These are phyloP conservation scores for Mycena sanguinolenta DNA, from an alignment of 768 basidiomycete genomes.

Conservation along the genomic window DNA sequence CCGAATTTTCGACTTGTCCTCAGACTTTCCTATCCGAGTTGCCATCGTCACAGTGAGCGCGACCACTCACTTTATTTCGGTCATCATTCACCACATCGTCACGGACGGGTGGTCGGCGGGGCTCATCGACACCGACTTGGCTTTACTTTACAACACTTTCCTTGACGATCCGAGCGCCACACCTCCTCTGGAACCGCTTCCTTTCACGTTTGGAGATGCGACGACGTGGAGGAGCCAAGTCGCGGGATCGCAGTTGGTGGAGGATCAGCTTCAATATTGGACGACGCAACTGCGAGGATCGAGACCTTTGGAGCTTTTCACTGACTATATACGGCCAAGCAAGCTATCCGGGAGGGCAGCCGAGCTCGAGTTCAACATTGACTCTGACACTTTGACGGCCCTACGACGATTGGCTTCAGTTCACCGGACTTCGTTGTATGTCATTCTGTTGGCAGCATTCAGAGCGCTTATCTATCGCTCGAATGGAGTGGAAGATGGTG, in stretches of 20 bases:
- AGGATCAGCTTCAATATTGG: slow-evolving; percentile 15
- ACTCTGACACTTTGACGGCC: slow-evolving; percentile 14
- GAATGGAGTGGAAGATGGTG: slow-evolving; percentile 9
- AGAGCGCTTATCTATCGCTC: slow-evolving; percentile 11
- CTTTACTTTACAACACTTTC: slow-evolving; percentile 7
- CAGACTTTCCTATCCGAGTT: slow-evolving; percentile 5
- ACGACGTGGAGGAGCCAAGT: slow-evolving; percentile 11
- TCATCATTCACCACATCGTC: slow-evolving; percentile 10
- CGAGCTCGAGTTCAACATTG: slow-evolving; percentile 7
- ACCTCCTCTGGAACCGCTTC: slow-evolving; percentile 7
- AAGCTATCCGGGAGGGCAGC: slow-evolving; percentile 7
- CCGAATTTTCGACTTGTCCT: not conserved
- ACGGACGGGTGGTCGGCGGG: slow-evolving; percentile 9
- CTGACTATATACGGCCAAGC: slow-evolving; percentile 5
- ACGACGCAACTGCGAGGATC: slow-evolving; percentile 9
- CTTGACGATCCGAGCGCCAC: slow-evolving; percentile 4
- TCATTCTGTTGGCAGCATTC: slow-evolving; percentile 11
- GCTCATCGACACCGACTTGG: slow-evolving; percentile 8
- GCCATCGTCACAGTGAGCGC: slow-evolving; percentile 5
- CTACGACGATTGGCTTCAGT: slow-evolving; percentile 9
- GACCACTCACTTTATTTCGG: slow-evolving; percentile 4
- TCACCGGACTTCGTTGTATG: slow-evolving; percentile 10
- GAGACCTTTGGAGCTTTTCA: slow-evolving; percentile 11
- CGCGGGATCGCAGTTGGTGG: slow-evolving; percentile 12
- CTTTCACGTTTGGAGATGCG: slow-evolving; percentile 13